A percentile compares a stretch with the other conserved stretches of the same genome.
Conservation (phyloP, 129 eudicot genomes). For the Scalesia atractyloides region DNA sequence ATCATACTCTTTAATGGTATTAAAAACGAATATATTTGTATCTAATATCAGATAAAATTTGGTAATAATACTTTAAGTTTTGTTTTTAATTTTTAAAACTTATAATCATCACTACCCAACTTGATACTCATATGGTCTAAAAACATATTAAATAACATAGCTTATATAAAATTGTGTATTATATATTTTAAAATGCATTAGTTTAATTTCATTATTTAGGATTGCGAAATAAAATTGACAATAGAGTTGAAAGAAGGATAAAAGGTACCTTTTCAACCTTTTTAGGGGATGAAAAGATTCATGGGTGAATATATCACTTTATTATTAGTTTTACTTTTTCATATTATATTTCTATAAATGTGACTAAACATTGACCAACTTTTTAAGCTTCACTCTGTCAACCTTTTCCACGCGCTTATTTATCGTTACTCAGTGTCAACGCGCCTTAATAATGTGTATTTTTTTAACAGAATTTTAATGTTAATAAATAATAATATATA, state of each 20-base stretch:
- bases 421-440: constrained; percentile 8
- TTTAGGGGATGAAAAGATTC: constrained; percentile 32
- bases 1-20: too few relatives aligned
- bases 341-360: constrained; percentile 16
- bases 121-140: too few relatives aligned
- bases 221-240: constrained; percentile 1
- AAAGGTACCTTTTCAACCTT: constrained; percentile 21
- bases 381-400: constrained; percentile 21
- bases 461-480: too few relatives aligned
- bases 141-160: too few relatives aligned
- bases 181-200: too few relatives aligned
- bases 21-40: too few relatives aligned
- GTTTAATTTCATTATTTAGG: not conserved
- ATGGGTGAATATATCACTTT: constrained; percentile 28
- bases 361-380: constrained; percentile 25
- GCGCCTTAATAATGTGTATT: constrained; percentile 6
- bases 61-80: too few relatives aligned
- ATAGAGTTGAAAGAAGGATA: constrained; percentile 27
- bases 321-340: not conserved
- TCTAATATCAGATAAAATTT: too few relatives aligned
- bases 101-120: too few relatives aligned
- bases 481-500: too few relatives aligned
- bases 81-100: too few relatives aligned
- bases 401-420: constrained; percentile 27
- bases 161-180: too few relatives aligned